phyloP scores from a whole-genome alignment of 1,284 basidiomycete genomes.

The Testicularia cyperi region DNA sequence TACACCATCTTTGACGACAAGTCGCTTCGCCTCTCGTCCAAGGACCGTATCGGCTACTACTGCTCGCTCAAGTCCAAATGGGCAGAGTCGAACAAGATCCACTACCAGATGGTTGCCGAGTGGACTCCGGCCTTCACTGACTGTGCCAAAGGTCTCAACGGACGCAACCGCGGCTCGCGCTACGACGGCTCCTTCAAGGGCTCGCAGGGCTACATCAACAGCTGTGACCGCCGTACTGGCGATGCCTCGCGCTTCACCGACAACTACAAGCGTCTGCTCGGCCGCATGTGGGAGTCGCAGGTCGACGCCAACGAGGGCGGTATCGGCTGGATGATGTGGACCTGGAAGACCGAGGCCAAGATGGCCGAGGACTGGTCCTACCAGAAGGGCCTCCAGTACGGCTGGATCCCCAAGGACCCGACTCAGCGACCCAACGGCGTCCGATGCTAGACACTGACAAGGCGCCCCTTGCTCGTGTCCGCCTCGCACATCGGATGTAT shows the following conservation, averaged over 20 bases:
- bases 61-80: slow-evolving; percentile 46
- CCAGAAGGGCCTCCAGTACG: slow-evolving; percentile 53
- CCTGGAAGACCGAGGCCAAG: slow-evolving; percentile 70
- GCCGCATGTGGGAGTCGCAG: slow-evolving; percentile 83
- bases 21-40: slow-evolving; percentile 18
- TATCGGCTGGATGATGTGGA: slow-evolving; percentile 80
- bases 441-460: too few species aligned
- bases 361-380: slow-evolving; percentile 58
- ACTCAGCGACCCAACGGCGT: slow-evolving; percentile 28
- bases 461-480: too few species aligned
- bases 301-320: slow-evolving; percentile 54
- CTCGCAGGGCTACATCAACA: slow-evolving; percentile 65
- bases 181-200: slow-evolving; percentile 72
- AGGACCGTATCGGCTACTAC: slow-evolving; percentile 47
- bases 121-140: slow-evolving; percentile 70
- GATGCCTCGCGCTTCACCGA: slow-evolving; percentile 71
- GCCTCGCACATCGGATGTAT: too few species aligned
- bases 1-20: slow-evolving; percentile 52
- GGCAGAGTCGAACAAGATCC: slow-evolving; percentile 35
- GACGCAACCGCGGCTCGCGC: slow-evolving; percentile 68
- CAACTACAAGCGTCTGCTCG: slow-evolving; percentile 78
- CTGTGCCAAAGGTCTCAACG: slow-evolving; percentile 78
- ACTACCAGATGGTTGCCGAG: slow-evolving; percentile 56
- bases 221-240: slow-evolving; percentile 74
- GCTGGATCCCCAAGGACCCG: slow-evolving; percentile 50